These are phyloP conservation scores for Nakaseomyces sp. DNA, from an alignment of 1,139 yeast genomes.

Conservation along the genomic window DNA sequence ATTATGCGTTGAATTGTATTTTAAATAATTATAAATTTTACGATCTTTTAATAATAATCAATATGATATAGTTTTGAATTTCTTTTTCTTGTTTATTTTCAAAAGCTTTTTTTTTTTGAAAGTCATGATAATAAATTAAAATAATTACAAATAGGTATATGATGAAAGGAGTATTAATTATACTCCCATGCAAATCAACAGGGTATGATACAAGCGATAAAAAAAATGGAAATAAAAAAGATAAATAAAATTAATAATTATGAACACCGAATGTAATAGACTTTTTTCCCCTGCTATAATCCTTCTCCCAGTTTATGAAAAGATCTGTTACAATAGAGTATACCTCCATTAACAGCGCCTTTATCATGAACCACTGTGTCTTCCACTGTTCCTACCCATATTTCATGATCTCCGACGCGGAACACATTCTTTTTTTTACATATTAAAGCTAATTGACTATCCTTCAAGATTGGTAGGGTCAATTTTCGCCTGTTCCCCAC, in stretches of 20 bases:
- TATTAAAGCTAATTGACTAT: constrained; percentile 54
- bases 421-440: constrained; percentile 51
- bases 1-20: neutral
- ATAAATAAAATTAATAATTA: too few relatives aligned
- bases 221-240: too few relatives aligned
- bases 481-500: constrained; percentile 15
- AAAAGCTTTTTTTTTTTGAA: constrained; percentile 1
- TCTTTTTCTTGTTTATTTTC: too few relatives aligned
- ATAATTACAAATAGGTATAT: too few relatives aligned
- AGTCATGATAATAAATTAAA: neutral
- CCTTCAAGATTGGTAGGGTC: constrained; percentile 49
- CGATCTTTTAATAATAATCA: neutral
- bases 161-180: neutral
- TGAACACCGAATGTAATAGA: too few relatives aligned
- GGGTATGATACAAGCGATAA: too few relatives aligned
- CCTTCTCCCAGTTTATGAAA: constrained; percentile 49
- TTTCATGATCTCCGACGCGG: constrained; percentile 69
- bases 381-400: constrained; percentile 69
- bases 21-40: constrained; percentile 1
- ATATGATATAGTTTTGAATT: too few relatives aligned
- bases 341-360: constrained; percentile 44
- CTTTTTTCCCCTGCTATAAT: constrained; percentile 9
- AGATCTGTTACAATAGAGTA: constrained; percentile 53
- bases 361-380: constrained; percentile 38
- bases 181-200: neutral